Conservation (phyloP, 208 protist species). For the Acanthamoeba royreba region DNA sequence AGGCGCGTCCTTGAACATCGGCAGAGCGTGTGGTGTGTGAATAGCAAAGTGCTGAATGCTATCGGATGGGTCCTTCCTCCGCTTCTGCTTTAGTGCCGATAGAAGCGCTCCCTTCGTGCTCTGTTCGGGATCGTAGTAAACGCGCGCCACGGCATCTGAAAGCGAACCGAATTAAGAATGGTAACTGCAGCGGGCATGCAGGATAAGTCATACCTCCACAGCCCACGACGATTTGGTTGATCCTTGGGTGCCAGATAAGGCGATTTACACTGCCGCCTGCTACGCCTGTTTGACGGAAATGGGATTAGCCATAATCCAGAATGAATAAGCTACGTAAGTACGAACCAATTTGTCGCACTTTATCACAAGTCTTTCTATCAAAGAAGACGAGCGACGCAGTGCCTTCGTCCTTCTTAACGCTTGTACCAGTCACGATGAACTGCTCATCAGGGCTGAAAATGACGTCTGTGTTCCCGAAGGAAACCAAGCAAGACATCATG, state of each 20-base stretch:
- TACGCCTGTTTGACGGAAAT: not conserved
- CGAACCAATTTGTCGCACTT: not conserved
- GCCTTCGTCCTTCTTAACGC: not conserved
- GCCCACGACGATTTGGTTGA: slow-evolving; percentile 49
- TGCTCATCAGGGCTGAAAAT: slow-evolving; percentile 18
- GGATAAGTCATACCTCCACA: not conserved
- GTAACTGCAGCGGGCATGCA: not conserved
- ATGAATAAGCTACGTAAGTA: not conserved
- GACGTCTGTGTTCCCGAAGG: not conserved
- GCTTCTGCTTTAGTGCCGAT: not conserved
- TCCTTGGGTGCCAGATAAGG: not conserved
- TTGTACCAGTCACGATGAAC: slow-evolving; percentile 32
- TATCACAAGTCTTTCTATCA: not conserved
- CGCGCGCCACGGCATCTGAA: not conserved
- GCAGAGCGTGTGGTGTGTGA: slow-evolving; percentile 3
- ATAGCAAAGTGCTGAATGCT: not conserved
- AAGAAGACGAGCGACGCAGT: not conserved
- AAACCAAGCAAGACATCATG: not conserved
- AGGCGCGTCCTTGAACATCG: not conserved
- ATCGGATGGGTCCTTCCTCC: not conserved
- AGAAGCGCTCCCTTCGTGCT: slow-evolving; percentile 12
- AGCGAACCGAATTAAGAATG: not conserved
- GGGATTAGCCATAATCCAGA: not conserved
- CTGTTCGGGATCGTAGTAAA: not conserved
- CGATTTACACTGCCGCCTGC: not conserved